Evolutionary conservation across 768 basidiomycete species (phyloP).

Genomic region (Lenzites betulinus): DNA sequence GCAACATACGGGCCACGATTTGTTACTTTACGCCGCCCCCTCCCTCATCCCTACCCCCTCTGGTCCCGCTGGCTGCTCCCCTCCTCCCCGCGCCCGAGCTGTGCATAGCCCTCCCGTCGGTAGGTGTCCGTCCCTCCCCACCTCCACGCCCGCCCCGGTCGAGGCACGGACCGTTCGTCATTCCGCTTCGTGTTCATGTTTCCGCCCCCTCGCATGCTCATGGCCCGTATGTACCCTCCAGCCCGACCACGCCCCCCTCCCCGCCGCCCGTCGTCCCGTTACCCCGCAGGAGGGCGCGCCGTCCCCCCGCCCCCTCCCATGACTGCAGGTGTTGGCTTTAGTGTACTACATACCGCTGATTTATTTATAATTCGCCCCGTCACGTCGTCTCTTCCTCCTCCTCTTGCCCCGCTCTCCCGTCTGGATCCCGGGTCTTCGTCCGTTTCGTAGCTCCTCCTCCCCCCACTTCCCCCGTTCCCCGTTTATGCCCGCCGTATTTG

Average conservation of each 20-base stretch:
- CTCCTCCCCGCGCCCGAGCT: neutral
- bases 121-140: neutral
- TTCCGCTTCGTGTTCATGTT: neutral
- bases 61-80: conserved; percentile 2
- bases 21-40: conserved; percentile 2
- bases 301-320: neutral
- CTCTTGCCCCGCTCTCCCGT: no score
- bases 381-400: neutral
- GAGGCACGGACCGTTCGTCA: conserved; percentile 15
- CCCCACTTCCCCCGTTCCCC: no score
- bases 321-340: conserved; percentile 5
- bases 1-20: conserved; percentile 14
- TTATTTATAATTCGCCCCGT: conserved; percentile 22
- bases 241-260: neutral
- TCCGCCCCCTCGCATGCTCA: neutral
- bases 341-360: conserved; percentile 24
- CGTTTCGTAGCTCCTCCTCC: neutral
- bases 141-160: neutral
- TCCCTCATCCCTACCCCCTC: neutral
- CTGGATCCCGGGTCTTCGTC: neutral
- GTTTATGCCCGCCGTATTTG: no score
- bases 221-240: conserved; percentile 3
- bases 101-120: conserved; percentile 2
- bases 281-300: conserved; percentile 11
- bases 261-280: neutral